Evolutionary conservation across 345 rosid genomes (phyloP).

Genomic region (Eucalyptus rudis): DNA sequence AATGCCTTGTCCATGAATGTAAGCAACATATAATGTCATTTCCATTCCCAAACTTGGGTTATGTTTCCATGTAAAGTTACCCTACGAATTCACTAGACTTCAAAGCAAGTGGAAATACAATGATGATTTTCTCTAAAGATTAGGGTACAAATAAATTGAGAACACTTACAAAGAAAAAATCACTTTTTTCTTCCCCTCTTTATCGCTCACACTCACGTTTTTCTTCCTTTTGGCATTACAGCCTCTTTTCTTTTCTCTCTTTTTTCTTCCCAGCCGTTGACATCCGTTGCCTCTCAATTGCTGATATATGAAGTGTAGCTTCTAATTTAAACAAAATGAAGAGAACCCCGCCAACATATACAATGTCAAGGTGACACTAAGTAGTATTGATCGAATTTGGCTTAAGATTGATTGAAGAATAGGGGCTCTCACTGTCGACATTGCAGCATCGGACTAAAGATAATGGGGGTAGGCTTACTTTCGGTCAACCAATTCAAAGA

Average conservation of each 20-base stretch:
- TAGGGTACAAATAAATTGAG: too few species aligned
- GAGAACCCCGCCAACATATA: not conserved
- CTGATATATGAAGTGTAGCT: too few species aligned
- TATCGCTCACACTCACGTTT: too few species aligned
- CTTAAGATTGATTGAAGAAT: not conserved
- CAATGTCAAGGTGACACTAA: not conserved
- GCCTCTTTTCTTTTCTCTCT: too few species aligned
- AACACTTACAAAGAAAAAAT: too few species aligned
- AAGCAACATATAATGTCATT: not conserved
- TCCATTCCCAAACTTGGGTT: not conserved
- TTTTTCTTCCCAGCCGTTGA: too few species aligned
- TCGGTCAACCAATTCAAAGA: not conserved
- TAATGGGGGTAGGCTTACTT: not conserved
- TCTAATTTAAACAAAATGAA: too few species aligned
- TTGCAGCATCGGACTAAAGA: not conserved
- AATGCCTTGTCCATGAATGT: not conserved
- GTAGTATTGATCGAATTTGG: not conserved
- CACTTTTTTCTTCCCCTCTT: not conserved
- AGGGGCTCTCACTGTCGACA: not conserved
- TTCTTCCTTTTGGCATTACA: too few species aligned
- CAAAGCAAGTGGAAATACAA: fast-evolving
- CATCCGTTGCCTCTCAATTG: too few species aligned
- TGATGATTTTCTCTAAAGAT: not conserved
- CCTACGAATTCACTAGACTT: fast-evolving
- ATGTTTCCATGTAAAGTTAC: fast-evolving